Evolutionary conservation across 176 grass and related monocot species (phyloP), one percentile per base, ranked within the genome.

Genomic region (Avena sativa): DNA sequence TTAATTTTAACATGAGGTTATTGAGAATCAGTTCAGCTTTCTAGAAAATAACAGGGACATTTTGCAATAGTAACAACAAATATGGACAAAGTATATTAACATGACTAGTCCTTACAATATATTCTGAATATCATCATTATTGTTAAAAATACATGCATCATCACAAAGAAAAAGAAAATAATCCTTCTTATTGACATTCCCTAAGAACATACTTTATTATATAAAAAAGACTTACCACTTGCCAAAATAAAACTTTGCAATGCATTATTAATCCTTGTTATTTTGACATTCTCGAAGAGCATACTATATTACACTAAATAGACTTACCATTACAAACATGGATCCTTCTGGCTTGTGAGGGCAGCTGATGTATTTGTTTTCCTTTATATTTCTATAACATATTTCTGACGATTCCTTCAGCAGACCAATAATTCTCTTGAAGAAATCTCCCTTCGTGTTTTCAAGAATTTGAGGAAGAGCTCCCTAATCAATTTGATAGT

Each of bases 261-360:
- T n/a, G 16, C 60, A 51, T 12, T 12, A 63, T 15, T 49, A 8
- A 36, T 51, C 53, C 2, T 23, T 63, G 0, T 63, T 34, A 30
- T 36, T 67, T 67, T 67, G 2, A 36, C 64, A 14, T 34, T 36
- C 0, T 36, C 9, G 3, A 5, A 53, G 51, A 53, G 14, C 14
- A n/a, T 88, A 52, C 11, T 80, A 20, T 71, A 34, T 34, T 34
- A 17, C 32, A 9, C 2, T 58, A 66, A 17, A 69, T 38, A 50
- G 58, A 56, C 75, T 93, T 83, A 97, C 95, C 95, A 94, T 97
- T 47, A 91, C 91, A 97, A 94, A 97, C 95, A 97, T 94, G 23
- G 95, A 92, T 12, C 86, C 95, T 76, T 97, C 90, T 46, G 92
- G 95, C 85, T 91, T 97, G 71, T 91, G 82, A 70, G 90, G 92